Evolutionary conservation across 2,329 filamentous ascomycete genomes (phyloP), one percentile per base, ranked within the genome.

Genomic region (Ophiostoma sp.): DNA sequence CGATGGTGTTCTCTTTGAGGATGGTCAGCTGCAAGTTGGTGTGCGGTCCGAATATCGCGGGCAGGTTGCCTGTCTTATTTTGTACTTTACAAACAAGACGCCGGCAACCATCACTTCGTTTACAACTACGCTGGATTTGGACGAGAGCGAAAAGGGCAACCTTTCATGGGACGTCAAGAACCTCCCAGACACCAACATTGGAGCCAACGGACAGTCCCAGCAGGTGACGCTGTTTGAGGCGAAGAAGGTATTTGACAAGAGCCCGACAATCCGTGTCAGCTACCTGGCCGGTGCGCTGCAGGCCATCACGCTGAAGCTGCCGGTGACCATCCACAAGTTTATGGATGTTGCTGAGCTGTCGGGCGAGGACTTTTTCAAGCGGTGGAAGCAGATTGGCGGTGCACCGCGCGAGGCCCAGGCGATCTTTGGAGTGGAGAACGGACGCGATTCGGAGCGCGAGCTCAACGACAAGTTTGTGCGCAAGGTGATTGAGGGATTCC

Each of bases 301-400:
- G 79, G 94, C 93, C 1, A 83, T 98, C 54, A 99, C 95, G 0
- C 83, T 99, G 57, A 94, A 96, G 79, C 84, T 99, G 4, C 95
- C 95, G 0, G 87, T 99, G 4, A 83, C 92, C 0, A 87, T 94
- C 69, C 94, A 98, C 80, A 97, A 97, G 78, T 99, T 97, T 77
- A 97, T 98, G 93, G 94, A 97, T 73, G 88, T 92, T 0, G 94
- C 95, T 0, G 90, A 95, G 70, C 83, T 99, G 54, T 87, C 87
- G 7, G 88, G 90, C 0, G 95, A 99, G 68, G 95, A 99, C 77
- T 99, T 98, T 81, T 99, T 99, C 86, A 97, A 96, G 84, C 86
- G 96, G 68, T 99, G 95, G 95, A 96, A 97, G 84, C 95, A 99
- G 81, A 98, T 99, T 75, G 95, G 95, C 15, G 93, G 91, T 5